phyloP scores from a whole-genome alignment of 164 flowering plant genomes.

The Tetrastigma voinierianum region DNA sequence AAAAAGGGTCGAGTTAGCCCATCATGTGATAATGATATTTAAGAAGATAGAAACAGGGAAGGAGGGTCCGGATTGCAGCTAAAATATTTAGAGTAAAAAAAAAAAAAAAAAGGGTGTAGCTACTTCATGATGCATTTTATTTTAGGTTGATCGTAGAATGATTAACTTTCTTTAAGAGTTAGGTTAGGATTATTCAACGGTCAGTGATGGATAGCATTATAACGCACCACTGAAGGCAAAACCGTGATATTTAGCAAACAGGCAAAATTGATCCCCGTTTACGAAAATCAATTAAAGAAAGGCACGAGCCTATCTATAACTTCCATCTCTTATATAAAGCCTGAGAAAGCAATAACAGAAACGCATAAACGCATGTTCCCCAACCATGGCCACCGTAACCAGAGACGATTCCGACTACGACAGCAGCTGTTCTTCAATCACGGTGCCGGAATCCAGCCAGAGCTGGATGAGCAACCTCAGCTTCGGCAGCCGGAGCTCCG shows the following conservation, averaged over 20 bases:
- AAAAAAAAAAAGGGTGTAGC: too few relatives aligned
- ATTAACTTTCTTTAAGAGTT: slow-evolving; percentile 5
- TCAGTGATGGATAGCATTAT: too few relatives aligned
- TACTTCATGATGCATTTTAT: not conserved
- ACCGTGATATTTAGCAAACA: slow-evolving; percentile 3
- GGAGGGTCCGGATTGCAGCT: too few relatives aligned
- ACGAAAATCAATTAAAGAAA: not conserved
- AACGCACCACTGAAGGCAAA: slow-evolving; percentile 4
- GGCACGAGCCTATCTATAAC: not conserved
- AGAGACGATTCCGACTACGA: slow-evolving; percentile 58
- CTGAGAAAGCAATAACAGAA: slow-evolving; percentile 3
- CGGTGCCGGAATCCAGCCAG: slow-evolving; percentile 53
- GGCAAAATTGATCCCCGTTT: not conserved
- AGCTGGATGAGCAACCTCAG: slow-evolving; percentile 71
- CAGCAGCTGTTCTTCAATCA: slow-evolving; percentile 60
- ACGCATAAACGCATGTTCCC: slow-evolving; percentile 16
- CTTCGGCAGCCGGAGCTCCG: slow-evolving; percentile 59
- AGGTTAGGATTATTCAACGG: too few relatives aligned
- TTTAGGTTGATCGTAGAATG: not conserved
- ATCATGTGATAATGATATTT: too few relatives aligned
- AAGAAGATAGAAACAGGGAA: too few relatives aligned
- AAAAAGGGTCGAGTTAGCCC: too few relatives aligned
- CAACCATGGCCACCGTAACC: slow-evolving; percentile 24
- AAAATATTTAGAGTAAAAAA: too few relatives aligned
- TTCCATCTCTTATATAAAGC: slow-evolving; percentile 18